Conservation (phyloP, 2,329 filamentous ascomycete genomes). For the Aspergillus fumigatiaffinis region DNA sequence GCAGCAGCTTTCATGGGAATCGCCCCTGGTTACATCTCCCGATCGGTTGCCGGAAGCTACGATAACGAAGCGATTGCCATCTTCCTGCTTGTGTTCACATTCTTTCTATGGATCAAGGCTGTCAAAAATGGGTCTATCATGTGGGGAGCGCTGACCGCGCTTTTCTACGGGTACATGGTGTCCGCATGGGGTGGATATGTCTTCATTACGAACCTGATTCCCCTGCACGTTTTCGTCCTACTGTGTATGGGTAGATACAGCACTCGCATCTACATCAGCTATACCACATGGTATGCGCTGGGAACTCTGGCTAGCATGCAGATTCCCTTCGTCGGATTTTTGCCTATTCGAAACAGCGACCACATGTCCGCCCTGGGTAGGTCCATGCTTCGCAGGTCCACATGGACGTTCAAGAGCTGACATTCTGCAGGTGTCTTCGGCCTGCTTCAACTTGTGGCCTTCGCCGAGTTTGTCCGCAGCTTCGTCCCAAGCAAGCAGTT, state of each 20-base stretch:
- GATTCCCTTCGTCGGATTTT: slow-evolving; percentile 96
- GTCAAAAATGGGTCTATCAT: slow-evolving; percentile 94
- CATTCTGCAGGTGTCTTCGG: slow-evolving; percentile 74
- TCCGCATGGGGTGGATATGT: slow-evolving; percentile 99
- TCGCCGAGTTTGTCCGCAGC: slow-evolving; percentile 85
- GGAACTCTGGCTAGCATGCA: slow-evolving; percentile 98
- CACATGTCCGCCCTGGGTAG: slow-evolving; percentile 94
- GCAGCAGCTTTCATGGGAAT: slow-evolving; percentile 98
- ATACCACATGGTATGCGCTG: slow-evolving; percentile 96
- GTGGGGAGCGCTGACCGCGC: slow-evolving; percentile 88
- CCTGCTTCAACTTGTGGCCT: slow-evolving; percentile 86
- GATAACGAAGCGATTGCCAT: slow-evolving; percentile 99
- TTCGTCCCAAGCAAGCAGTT: slow-evolving; percentile 91
- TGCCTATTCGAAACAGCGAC: slow-evolving; percentile 94
- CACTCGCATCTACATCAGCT: slow-evolving; percentile 88
- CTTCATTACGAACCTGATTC: slow-evolving; percentile 97
- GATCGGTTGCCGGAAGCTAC: slow-evolving; percentile 96
- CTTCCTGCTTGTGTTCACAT: slow-evolving; percentile 96
- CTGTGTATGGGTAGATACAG: slow-evolving; percentile 97
- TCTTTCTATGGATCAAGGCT: slow-evolving; percentile 98
- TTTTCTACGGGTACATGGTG: slow-evolving; percentile 99
- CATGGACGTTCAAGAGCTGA: slow-evolving; percentile 15
- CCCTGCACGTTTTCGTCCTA: slow-evolving; percentile 87
- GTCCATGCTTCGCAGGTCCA: slow-evolving; percentile 22
- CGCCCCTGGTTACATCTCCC: slow-evolving; percentile 92